Percentiles rank a stretch among this genome's conserved stretches.
Conservation (phyloP, 495 filamentous ascomycete species). For the Penicillium simplicissimum region DNA sequence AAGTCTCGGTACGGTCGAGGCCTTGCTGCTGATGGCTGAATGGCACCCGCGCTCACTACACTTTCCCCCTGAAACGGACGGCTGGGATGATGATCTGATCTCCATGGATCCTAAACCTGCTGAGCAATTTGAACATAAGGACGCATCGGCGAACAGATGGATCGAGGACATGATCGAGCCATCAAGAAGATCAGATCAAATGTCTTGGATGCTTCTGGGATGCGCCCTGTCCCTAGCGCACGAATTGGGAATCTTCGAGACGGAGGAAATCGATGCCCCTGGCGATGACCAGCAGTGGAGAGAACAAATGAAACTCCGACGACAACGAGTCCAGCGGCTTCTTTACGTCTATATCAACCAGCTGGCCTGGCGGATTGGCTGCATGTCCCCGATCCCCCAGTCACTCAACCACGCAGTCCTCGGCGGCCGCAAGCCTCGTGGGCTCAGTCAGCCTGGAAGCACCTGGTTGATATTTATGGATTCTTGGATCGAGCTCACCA, state of each 20-base stretch:
- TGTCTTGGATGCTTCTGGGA: constrained; percentile 58
- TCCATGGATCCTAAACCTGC: constrained; percentile 23
- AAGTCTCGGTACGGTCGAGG: constrained; percentile 54
- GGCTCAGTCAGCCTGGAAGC: constrained; percentile 32
- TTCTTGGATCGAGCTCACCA: constrained; percentile 55
- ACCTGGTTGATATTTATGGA: constrained; percentile 51
- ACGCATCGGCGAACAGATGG: constrained; percentile 38
- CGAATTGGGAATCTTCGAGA: constrained; percentile 53
- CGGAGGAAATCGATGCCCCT: constrained; percentile 27
- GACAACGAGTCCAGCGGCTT: constrained; percentile 47
- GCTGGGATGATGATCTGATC: constrained; percentile 49
- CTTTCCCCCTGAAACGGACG: constrained; percentile 53
- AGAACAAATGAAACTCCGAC: constrained; percentile 43
- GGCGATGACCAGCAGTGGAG: constrained; percentile 32
- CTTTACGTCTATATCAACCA: constrained; percentile 57
- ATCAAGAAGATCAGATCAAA: constrained; percentile 54
- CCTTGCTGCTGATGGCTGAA: constrained; percentile 54
- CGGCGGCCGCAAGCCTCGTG: constrained; percentile 33
- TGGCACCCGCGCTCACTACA: constrained; percentile 57
- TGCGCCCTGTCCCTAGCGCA: constrained; percentile 53
- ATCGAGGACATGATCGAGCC: constrained; percentile 54
- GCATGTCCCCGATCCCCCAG: constrained; percentile 55
- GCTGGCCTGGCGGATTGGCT: constrained; percentile 54
- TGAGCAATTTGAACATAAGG: constrained; percentile 17
- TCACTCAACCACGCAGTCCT: constrained; percentile 46